phyloP scores from a whole-genome alignment of 129 eudicot species.

The Centaurea solstitialis region DNA sequence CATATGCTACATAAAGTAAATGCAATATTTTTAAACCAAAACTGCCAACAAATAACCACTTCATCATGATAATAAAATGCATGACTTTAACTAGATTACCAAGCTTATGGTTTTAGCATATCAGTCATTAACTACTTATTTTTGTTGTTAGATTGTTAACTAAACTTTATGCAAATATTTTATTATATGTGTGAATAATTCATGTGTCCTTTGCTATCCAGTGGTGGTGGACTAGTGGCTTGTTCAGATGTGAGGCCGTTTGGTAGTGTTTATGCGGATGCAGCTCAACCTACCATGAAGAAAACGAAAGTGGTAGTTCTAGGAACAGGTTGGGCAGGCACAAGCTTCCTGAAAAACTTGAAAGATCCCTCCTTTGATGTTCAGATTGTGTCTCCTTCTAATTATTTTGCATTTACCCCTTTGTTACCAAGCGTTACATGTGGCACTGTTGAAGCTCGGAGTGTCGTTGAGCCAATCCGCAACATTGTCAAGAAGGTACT shows the following conservation, averaged over 20 bases:
- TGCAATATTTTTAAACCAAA: too few species aligned
- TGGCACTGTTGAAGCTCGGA: conserved; percentile 97
- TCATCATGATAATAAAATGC: too few species aligned
- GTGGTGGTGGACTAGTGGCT: conserved; percentile 65
- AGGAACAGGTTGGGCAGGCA: conserved; percentile 94
- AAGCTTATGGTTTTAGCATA: not conserved
- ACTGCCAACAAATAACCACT: too few species aligned
- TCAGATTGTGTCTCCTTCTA: conserved; percentile 79
- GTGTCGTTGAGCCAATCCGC: conserved; percentile 91
- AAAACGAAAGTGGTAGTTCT: conserved; percentile 75
- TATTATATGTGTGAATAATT: not conserved
- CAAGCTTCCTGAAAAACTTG: conserved; percentile 73
- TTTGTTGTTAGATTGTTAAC: not conserved
- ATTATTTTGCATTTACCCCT: conserved; percentile 87
- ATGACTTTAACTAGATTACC: not conserved
- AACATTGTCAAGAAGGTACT: conserved; percentile 65
- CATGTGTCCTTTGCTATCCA: conserved; percentile 24
- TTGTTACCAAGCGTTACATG: conserved; percentile 82
- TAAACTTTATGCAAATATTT: not conserved
- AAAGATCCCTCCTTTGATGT: conserved; percentile 66
- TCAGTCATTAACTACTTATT: not conserved
- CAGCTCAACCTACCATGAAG: conserved; percentile 34
- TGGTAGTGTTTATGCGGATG: conserved; percentile 39
- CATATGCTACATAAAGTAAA: too few species aligned
- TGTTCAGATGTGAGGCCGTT: conserved; percentile 39